Percentiles rank a stretch among this genome's conserved stretches.
phyloP scores from a whole-genome alignment of 2,329 filamentous ascomycete genomes.

The Nothophaeocryptopus gaeumannii region DNA sequence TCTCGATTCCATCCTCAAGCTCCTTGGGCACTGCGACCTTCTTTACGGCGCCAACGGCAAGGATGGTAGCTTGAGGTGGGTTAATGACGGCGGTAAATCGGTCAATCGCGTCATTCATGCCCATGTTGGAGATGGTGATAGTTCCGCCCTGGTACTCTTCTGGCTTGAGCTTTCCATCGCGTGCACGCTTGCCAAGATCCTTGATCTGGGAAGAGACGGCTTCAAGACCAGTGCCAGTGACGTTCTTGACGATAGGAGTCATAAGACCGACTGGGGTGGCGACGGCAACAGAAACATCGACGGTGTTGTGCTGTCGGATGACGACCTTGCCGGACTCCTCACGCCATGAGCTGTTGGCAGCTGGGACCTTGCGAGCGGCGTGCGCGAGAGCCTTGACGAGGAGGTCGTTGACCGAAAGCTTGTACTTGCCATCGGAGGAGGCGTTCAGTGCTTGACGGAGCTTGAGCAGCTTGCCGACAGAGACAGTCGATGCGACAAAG shows the following conservation, averaged over 20 bases:
- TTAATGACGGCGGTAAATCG: constrained; percentile 99
- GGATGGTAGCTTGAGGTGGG: constrained; percentile 92
- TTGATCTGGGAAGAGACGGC: constrained; percentile 87
- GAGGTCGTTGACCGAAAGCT: constrained; percentile 99
- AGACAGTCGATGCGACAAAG: constrained; percentile 88
- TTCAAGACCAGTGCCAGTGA: constrained; percentile 81
- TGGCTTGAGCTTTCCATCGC: constrained; percentile 97
- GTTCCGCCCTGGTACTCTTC: constrained; percentile 99
- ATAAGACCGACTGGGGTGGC: constrained; percentile 91
- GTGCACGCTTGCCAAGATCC: constrained; percentile 92
- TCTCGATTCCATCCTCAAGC: constrained; percentile 72
- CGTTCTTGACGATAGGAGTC: constrained; percentile 92
- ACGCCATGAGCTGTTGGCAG: constrained; percentile 92
- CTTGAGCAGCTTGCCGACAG: constrained; percentile 92
- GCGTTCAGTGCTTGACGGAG: constrained; percentile 91
- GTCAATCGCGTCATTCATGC: constrained; percentile 96
- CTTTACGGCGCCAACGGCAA: constrained; percentile 89
- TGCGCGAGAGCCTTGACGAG: constrained; percentile 91
- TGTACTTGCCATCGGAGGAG: constrained; percentile 87
- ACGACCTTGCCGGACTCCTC: constrained; percentile 68
- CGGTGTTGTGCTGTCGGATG: constrained; percentile 89
- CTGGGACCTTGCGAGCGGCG: constrained; percentile 88
- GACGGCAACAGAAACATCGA: constrained; percentile 94
- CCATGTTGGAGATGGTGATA: constrained; percentile 99
- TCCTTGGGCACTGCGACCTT: constrained; percentile 90